These are phyloP conservation scores for Peterozyma xylosa DNA, from an alignment of 805 yeast species.

Conservation along the genomic window DNA sequence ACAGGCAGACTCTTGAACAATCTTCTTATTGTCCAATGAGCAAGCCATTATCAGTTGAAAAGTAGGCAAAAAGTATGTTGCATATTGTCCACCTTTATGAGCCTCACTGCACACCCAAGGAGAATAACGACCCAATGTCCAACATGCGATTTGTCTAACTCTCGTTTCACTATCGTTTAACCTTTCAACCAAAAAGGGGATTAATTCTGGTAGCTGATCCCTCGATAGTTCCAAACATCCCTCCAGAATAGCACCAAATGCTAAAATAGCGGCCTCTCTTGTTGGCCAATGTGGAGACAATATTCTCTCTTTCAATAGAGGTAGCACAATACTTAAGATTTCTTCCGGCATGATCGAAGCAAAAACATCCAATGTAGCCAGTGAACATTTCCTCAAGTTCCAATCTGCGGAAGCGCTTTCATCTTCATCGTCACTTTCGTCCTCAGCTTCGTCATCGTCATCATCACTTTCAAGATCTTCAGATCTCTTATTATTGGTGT, in stretches of 20 bases:
- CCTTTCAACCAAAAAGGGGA: constrained; percentile 80
- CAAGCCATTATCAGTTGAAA: constrained; percentile 69
- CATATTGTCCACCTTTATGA: constrained; percentile 48
- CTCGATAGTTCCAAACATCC: constrained; percentile 72
- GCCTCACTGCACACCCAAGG: constrained; percentile 76
- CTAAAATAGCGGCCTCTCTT: constrained; percentile 88
- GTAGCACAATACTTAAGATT: constrained; percentile 62
- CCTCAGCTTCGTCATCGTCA: constrained; percentile 51
- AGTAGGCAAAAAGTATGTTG: constrained; percentile 68
- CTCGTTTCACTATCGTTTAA: constrained; percentile 70
- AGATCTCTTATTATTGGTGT: constrained; percentile 10
- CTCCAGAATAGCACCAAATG: constrained; percentile 91
- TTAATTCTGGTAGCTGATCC: constrained; percentile 67
- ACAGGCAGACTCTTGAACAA: constrained; percentile 94
- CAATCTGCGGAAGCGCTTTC: constrained; percentile 68
- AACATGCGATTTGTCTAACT: constrained; percentile 88
- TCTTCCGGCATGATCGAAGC: constrained; percentile 61
- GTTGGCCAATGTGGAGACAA: constrained; percentile 75
- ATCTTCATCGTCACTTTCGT: constrained; percentile 68
- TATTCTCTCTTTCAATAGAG: constrained; percentile 66
- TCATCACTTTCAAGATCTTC: constrained; percentile 24
- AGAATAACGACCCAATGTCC: constrained; percentile 88
- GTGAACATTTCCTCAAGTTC: constrained; percentile 90
- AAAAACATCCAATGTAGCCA: constrained; percentile 82
- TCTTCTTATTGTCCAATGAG: constrained; percentile 75